These are phyloP conservation scores for Chlorella sorokiniana DNA, from an alignment of 139 green algal species.

Conservation along the genomic window DNA sequence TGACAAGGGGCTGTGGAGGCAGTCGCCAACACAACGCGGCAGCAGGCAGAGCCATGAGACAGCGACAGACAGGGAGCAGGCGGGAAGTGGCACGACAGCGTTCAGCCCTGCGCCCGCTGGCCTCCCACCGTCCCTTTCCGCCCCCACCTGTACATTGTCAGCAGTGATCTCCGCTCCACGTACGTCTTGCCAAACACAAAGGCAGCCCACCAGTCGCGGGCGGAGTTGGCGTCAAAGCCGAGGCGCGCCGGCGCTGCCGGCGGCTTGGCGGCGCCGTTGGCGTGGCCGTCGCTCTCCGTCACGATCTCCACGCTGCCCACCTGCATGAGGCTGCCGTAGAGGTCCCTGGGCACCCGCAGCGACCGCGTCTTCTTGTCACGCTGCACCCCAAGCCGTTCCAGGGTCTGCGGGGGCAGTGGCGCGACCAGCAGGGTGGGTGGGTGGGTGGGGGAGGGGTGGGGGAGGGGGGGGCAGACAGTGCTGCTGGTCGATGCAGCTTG, in stretches of 20 bases:
- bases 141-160: constrained; percentile 45
- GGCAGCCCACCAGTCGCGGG: constrained; percentile 42
- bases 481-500: background rate
- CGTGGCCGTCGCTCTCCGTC: background rate
- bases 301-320: constrained; percentile 23
- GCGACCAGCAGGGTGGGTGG: no score
- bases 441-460: background rate
- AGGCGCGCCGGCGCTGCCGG: background rate
- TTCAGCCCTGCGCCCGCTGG: background rate
- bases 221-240: constrained; percentile 24
- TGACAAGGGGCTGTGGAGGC: background rate
- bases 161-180: constrained; percentile 59
- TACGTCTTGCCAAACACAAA: constrained; percentile 70
- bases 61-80: background rate
- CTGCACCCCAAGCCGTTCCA: constrained; percentile 41
- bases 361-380: constrained; percentile 7
- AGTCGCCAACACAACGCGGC: no score
- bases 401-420: constrained; percentile 29
- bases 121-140: background rate
- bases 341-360: constrained; percentile 35
- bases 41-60: background rate
- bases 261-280: background rate
- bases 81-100: constrained; percentile 11
- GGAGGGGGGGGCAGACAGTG: no score
- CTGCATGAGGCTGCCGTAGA: constrained; percentile 37